phyloP scores from a whole-genome alignment of 2,329 filamentous ascomycete genomes.

The Chrysoporthe austroafricana region DNA sequence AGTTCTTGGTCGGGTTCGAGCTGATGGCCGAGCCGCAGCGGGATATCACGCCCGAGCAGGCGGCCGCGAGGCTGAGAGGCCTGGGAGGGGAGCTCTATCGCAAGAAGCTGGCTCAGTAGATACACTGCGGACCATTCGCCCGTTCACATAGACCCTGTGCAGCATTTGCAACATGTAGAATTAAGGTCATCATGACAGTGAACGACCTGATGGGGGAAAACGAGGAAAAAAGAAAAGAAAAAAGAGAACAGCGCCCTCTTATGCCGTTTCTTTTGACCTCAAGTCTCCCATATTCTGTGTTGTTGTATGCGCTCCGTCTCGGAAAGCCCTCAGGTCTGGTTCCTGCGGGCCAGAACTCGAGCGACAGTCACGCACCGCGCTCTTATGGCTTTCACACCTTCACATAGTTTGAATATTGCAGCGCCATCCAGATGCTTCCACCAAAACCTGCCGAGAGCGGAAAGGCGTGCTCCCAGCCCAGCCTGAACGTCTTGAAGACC shows the following conservation, averaged over 20 bases:
- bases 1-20: conserved; percentile 96
- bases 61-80: conserved; percentile 73
- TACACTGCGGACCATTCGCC: background rate
- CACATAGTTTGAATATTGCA: conserved; percentile 74
- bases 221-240: background rate
- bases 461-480: conserved; percentile 59
- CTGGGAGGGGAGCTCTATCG: conserved; percentile 86
- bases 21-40: conserved; percentile 97
- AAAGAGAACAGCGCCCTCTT: background rate
- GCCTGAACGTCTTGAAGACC: conserved; percentile 74
- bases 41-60: conserved; percentile 97
- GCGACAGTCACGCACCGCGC: no score
- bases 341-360: background rate
- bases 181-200: conserved; percentile 12
- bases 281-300: background rate
- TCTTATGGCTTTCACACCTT: conserved; percentile 8
- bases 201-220: background rate
- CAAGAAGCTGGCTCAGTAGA: conserved; percentile 52
- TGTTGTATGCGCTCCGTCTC: background rate
- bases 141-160: conserved; percentile 1
- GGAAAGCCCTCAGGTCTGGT: background rate
- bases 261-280: background rate
- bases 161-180: background rate
- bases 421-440: conserved; percentile 62
- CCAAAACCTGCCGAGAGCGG: conserved; percentile 53